Evolutionary conservation across 164 flowering plant genomes (phyloP), one percentile per base, ranked within the genome.

Genomic region (Amborella trichopoda): DNA sequence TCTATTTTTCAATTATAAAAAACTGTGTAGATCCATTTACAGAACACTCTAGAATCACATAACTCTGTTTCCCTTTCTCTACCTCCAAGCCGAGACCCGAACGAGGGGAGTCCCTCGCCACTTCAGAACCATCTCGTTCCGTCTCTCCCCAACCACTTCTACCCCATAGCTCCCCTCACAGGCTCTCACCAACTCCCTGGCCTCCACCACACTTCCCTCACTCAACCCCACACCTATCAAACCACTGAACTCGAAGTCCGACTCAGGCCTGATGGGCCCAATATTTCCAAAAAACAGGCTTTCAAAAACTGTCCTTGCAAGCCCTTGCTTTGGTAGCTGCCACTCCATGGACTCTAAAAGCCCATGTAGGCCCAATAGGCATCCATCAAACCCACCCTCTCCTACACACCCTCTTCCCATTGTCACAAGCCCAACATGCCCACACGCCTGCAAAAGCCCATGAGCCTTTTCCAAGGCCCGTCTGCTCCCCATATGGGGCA

Each of bases 1-100:
- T n/a, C n/a, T n/a, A n/a, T n/a, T n/a, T n/a, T n/a, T n/a, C n/a
- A n/a, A n/a, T n/a, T n/a, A n/a, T n/a, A n/a, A n/a, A n/a, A n/a
- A n/a, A n/a, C n/a, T n/a, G n/a, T n/a, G n/a, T n/a, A n/a, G n/a
- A n/a, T n/a, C n/a, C n/a, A n/a, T n/a, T n/a, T n/a, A n/a, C n/a
- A n/a, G n/a, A n/a, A n/a, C n/a, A n/a, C n/a, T n/a, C n/a, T n/a
- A n/a, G n/a, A n/a, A n/a, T n/a, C n/a, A n/a, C n/a, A n/a, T n/a
- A n/a, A n/a, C n/a, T n/a, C n/a, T n/a, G n/a, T n/a, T n/a, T n/a
- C n/a, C n/a, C n/a, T 60, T 37, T 26, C 9, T 6, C 28, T 20
- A 71, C 62, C 47, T 59, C 81, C 78, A 73, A 11, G 55, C 10
- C 5, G 74, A 67, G 18, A 76, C 53, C 56, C 27, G 68, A 14